phyloP scores from a whole-genome alignment of 2,329 filamentous ascomycete species.

The Pseudogymnoascus sp. region DNA sequence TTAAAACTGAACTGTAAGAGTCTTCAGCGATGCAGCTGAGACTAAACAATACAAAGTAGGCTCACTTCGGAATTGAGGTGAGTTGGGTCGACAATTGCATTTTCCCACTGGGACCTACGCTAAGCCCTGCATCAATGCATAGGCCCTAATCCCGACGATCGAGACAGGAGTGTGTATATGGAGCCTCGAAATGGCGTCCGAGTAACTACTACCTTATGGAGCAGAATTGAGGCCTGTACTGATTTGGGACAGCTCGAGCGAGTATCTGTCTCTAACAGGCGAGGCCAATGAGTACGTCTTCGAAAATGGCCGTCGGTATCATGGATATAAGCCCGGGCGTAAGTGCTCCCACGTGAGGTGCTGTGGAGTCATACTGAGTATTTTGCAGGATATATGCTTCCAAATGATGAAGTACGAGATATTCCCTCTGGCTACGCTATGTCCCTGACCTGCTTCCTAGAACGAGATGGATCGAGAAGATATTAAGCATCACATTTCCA shows the following conservation, averaged over 20 bases:
- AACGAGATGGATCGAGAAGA: slow-evolving; percentile 13
- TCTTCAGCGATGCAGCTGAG: background rate
- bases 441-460: slow-evolving; percentile 8
- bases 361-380: background rate
- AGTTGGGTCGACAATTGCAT: background rate
- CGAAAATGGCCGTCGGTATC: slow-evolving; percentile 12
- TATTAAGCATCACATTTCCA: slow-evolving; percentile 13
- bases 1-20: background rate
- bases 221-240: background rate
- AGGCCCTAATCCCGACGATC: background rate
- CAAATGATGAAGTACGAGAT: slow-evolving; percentile 9
- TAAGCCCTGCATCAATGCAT: background rate
- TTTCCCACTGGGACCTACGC: background rate
- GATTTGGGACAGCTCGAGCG: background rate
- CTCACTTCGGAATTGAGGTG: background rate
- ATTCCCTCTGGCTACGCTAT: slow-evolving; percentile 12
- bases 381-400: background rate
- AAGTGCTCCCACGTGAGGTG: background rate
- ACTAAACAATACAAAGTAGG: background rate
- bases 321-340: slow-evolving; percentile 11
- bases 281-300: slow-evolving; percentile 1
- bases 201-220: background rate
- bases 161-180: background rate
- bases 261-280: background rate
- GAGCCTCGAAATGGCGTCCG: background rate